Evolutionary conservation across 176 grass and related monocot genomes (phyloP).

Genomic region (Hsuehochloa calcarea): DNA sequence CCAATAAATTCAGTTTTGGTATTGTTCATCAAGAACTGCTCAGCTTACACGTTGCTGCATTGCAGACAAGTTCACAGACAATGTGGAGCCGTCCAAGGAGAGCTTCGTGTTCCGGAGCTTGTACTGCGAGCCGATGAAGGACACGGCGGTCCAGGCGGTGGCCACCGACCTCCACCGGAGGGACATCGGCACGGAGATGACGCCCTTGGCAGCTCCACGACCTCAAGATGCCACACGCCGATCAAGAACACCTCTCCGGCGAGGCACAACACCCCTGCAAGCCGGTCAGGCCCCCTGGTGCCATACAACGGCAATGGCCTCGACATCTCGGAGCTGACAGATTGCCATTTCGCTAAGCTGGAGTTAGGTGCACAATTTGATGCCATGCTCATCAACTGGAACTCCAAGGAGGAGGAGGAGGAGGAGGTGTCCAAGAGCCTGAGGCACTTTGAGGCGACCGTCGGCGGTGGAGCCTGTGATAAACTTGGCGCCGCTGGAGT

Average conservation of each 20-base stretch:
- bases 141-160: not conserved
- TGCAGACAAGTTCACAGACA: slow-evolving; percentile 93
- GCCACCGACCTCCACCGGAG: slow-evolving; percentile 11
- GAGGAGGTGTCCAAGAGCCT: slow-evolving; percentile 92
- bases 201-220: slow-evolving; percentile 61
- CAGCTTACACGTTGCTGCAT: not conserved
- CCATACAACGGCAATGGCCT: slow-evolving; percentile 39
- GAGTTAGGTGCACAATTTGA: slow-evolving; percentile 73
- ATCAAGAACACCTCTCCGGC: slow-evolving; percentile 69
- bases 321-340: slow-evolving; percentile 63
- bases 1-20: not conserved
- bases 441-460: slow-evolving; percentile 66
- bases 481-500: slow-evolving; percentile 48
- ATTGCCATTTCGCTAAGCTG: slow-evolving; percentile 85
- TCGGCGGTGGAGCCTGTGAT: not conserved
- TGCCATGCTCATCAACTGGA: slow-evolving; percentile 67
- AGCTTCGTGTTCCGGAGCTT: slow-evolving; percentile 66
- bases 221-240: slow-evolving; percentile 63
- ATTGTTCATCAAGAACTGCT: not conserved
- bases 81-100: slow-evolving; percentile 70
- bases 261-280: slow-evolving; percentile 86
- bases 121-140: slow-evolving; percentile 36
- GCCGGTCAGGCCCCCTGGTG: slow-evolving; percentile 72
- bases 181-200: slow-evolving; percentile 72
- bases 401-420: slow-evolving; percentile 91